Evolutionary conservation across 1,139 yeast species (phyloP).

Genomic region (Candida tunisiensis): DNA sequence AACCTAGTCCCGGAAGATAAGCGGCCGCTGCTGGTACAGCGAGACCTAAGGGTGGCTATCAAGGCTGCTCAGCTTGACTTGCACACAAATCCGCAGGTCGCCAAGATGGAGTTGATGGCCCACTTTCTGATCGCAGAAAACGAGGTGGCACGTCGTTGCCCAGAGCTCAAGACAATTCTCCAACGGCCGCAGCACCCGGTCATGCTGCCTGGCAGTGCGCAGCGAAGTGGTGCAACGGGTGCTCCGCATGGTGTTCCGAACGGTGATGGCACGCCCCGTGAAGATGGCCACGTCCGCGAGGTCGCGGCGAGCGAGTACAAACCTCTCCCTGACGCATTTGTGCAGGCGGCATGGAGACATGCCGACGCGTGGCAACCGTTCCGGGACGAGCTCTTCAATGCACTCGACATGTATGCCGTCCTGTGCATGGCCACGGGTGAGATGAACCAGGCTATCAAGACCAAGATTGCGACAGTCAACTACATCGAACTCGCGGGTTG

Average conservation of each 20-base stretch:
- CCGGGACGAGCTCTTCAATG: constrained; percentile 57
- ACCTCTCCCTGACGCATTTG: too few relatives aligned
- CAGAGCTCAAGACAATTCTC: too few relatives aligned
- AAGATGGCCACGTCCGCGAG: too few relatives aligned
- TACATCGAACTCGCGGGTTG: constrained; percentile 62
- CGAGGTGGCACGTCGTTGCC: constrained; percentile 26
- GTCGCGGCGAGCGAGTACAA: too few relatives aligned
- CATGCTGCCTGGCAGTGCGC: too few relatives aligned
- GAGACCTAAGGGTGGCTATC: constrained; percentile 52
- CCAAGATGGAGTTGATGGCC: constrained; percentile 2
- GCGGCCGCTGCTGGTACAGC: constrained; percentile 44
- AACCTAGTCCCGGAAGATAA: constrained; percentile 17
- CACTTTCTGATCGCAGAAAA: constrained; percentile 28
- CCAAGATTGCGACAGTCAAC: constrained; percentile 50
- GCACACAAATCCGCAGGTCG: constrained; percentile 23
- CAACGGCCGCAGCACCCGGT: too few relatives aligned
- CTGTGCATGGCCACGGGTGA: constrained; percentile 54
- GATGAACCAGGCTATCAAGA: constrained; percentile 39
- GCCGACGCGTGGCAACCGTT: constrained; percentile 47
- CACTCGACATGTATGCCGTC: constrained; percentile 55
- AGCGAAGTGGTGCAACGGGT: too few relatives aligned
- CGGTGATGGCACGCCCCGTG: too few relatives aligned
- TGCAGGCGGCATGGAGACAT: constrained; percentile 3
- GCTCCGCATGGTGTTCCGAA: too few relatives aligned
- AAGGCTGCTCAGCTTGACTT: constrained; percentile 44